Evolutionary conservation across 2,329 filamentous ascomycete species (phyloP).

Genomic region (Penicillium palitans): DNA sequence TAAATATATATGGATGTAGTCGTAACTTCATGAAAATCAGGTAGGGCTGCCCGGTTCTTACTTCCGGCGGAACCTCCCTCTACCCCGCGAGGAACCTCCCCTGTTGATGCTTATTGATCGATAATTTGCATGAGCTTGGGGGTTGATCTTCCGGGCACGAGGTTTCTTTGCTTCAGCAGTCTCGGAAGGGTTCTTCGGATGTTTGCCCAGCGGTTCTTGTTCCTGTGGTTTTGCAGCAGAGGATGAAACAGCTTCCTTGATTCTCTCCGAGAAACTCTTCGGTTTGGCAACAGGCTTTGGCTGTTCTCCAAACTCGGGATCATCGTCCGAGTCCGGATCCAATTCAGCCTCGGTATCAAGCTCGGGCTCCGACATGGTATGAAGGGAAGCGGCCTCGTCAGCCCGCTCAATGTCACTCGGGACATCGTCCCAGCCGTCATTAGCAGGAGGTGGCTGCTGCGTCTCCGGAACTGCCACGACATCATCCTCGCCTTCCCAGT

Average conservation of each 20-base stretch:
- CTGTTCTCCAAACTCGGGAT: constrained; percentile 32
- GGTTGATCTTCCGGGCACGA: constrained; percentile 42
- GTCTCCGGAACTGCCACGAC: constrained; percentile 33
- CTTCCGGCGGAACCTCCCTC: constrained; percentile 42
- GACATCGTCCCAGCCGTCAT: constrained; percentile 15
- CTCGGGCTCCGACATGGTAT: constrained; percentile 34
- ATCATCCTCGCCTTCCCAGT: constrained; percentile 32
- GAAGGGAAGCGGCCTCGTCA: constrained; percentile 26
- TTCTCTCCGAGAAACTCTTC: constrained; percentile 40
- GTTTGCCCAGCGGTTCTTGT: not conserved
- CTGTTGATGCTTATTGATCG: constrained; percentile 50
- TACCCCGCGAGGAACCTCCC: constrained; percentile 35
- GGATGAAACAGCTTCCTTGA: constrained; percentile 38
- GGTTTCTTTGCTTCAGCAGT: constrained; percentile 25
- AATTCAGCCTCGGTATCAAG: constrained; percentile 23
- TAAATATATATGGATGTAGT: constrained; percentile 20
- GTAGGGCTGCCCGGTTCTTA: constrained; percentile 12
- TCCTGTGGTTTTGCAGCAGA: constrained; percentile 21
- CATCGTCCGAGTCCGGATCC: constrained; percentile 27
- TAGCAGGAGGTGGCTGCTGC: constrained; percentile 19
- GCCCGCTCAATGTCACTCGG: constrained; percentile 11
- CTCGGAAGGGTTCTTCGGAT: constrained; percentile 15
- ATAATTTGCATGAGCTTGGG: constrained; percentile 51
- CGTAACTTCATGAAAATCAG: constrained; percentile 18
- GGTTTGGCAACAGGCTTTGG: constrained; percentile 21